Conservation (phyloP, 1,284 basidiomycete species). For the Caloboletus inedulis region DNA sequence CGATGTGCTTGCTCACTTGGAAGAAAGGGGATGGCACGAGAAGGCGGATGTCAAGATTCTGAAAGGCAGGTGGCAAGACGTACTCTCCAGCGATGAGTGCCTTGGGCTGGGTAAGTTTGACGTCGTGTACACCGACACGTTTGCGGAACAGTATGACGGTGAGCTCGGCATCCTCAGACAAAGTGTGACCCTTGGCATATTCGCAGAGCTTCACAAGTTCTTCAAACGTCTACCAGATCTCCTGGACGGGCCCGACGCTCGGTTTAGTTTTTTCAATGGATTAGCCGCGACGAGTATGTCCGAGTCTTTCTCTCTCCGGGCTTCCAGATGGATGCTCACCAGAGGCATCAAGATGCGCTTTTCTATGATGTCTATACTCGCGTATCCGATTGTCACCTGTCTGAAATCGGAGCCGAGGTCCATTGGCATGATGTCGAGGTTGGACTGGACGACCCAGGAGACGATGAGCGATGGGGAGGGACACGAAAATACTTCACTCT, state of each 20-base stretch:
- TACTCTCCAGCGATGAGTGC: constrained; percentile 56
- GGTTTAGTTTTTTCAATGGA: constrained; percentile 98
- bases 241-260: constrained; percentile 70
- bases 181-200: background rate
- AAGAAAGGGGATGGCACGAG: constrained; percentile 69
- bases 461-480: constrained; percentile 59
- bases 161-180: constrained; percentile 11
- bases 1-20: constrained; percentile 83
- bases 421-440: constrained; percentile 75
- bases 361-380: constrained; percentile 93
- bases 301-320: background rate
- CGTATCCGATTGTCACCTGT: constrained; percentile 83
- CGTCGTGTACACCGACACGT: constrained; percentile 93
- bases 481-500: constrained; percentile 71
- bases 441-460: constrained; percentile 37
- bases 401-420: constrained; percentile 73
- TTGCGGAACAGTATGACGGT: constrained; percentile 85
- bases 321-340: constrained; percentile 9
- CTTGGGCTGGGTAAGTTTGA: constrained; percentile 74
- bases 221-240: constrained; percentile 83
- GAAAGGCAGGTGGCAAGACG: constrained; percentile 93
- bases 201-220: constrained; percentile 71
- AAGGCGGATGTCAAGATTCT: constrained; percentile 77
- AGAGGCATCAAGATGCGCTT: constrained; percentile 56
- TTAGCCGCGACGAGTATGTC: constrained; percentile 86